Conservation (phyloP, 2,329 filamentous ascomycete genomes). For the Trichoderma citrinoviride region DNA sequence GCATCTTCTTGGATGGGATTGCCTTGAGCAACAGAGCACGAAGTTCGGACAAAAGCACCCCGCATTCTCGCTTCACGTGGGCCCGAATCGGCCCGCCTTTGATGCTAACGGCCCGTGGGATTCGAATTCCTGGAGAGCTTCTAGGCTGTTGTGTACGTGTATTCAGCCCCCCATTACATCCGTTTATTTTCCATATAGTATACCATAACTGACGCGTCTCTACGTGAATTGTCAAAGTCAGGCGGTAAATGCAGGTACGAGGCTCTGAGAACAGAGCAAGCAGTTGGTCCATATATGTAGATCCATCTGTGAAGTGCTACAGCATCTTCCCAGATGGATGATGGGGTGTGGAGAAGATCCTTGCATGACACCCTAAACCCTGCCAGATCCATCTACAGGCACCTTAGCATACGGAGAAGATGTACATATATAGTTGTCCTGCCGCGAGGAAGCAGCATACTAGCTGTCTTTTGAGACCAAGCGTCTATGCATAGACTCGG, state of each 20-base stretch:
- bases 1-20: not conserved
- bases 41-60: not conserved
- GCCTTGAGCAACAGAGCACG: not conserved
- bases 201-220: too few species aligned
- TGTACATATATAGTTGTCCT: not conserved
- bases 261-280: too few species aligned
- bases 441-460: too few species aligned
- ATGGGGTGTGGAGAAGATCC: too few species aligned
- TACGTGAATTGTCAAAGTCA: too few species aligned
- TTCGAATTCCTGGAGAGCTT: not conserved
- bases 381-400: too few species aligned
- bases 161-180: not conserved
- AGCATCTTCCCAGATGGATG: too few species aligned
- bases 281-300: too few species aligned
- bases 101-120: not conserved
- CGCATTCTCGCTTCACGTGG: constrained; percentile 1
- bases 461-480: not conserved
- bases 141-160: not conserved
- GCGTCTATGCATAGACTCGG: not conserved
- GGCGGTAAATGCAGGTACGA: too few species aligned
- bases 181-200: not conserved
- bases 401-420: not conserved
- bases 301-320: too few species aligned
- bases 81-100: constrained; percentile 6
- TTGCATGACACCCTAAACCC: too few species aligned